Base-by-base conservation (phyloP, 257 asterid species). In the Thymus mandschuricus region DNA sequence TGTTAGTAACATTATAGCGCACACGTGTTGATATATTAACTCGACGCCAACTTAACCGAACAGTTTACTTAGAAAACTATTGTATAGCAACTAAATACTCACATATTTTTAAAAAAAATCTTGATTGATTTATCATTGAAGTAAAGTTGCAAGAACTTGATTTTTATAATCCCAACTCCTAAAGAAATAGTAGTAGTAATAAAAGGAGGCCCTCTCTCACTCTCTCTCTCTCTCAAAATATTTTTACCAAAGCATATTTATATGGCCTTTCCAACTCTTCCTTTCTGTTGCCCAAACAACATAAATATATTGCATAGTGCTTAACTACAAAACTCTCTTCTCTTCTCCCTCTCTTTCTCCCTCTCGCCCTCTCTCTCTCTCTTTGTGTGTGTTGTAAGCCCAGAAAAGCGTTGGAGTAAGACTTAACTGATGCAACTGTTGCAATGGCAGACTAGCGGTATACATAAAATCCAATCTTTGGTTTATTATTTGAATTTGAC, bases 381-480 rank as follows among this genome's bases (percentile, higher is more conserved):
- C 69, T 51, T 72, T 70, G 75, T 75, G 21, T 21, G 21, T 21
- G 21, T 21, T 21, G 21, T 66, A 70, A 57, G 46, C 71, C 81
- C 76, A 49, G 79, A 49, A 27, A 59, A 66, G 38, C 73, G 71
- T 21, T 52, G 55, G 59, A 75, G 66, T 62, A 66, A 66, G 29
- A 38, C 67, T 75, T 30, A 34, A 57, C 80, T 54, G 76, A 66
- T 78, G 77, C 80, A 77, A 78, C 75, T 75, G 64, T 48, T 74
- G 64, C 84, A 83, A 74, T 81, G 86, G 71, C 71, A 64, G 73
- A 30, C 75, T 76, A 64, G 72, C 58, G 84, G 88, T 83, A 76
- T 68, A 74, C 68, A 69, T 41, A 34, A 69, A 51, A 10, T 63
- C 30, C 30, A 40, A 43, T 62, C 34, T 11, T 21, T 83, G 55